These are phyloP conservation scores for Trichoderma sp. DNA, from an alignment of 2,329 filamentous ascomycete species.

Conservation along the genomic window DNA sequence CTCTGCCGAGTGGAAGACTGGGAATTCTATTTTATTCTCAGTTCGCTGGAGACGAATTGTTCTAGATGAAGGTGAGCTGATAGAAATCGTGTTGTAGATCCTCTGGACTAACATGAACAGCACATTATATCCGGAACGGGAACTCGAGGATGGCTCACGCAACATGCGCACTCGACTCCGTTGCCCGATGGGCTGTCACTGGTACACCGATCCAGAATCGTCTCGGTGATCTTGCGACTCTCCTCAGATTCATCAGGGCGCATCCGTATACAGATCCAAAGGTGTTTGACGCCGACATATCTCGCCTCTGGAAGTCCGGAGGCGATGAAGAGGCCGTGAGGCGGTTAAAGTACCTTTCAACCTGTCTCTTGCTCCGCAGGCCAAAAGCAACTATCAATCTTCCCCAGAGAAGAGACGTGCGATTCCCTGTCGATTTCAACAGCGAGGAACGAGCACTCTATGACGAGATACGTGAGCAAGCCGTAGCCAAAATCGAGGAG, in stretches of 20 bases:
- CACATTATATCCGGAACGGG: conserved; percentile 35
- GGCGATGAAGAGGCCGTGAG: not conserved
- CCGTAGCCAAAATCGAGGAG: not conserved
- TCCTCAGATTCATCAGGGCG: conserved; percentile 34
- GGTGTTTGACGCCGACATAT: not conserved
- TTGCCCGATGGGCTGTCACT: conserved; percentile 44
- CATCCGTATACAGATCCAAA: not conserved
- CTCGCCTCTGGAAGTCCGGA: not conserved
- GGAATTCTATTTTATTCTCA: not conserved
- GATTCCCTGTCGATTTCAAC: not conserved
- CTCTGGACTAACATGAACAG: not conserved
- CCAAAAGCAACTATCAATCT: not conserved
- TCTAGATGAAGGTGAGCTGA: not conserved
- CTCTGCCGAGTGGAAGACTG: not conserved
- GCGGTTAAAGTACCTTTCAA: not conserved
- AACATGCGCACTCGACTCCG: conserved; percentile 34
- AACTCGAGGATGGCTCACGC: conserved; percentile 36
- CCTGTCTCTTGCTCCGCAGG: not conserved
- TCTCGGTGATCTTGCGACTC: conserved; percentile 38
- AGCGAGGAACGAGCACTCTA: not conserved
- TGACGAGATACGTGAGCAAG: not conserved
- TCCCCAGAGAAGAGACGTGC: not conserved
- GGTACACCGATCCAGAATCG: conserved; percentile 48
- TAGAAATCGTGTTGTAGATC: not conserved
- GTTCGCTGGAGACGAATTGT: not conserved